A percentile compares a stretch with the other conserved stretches of the same genome.
These are phyloP conservation scores for Fusarium sublunatum DNA, from an alignment of 2,329 filamentous ascomycete genomes.

Conservation along the genomic window DNA sequence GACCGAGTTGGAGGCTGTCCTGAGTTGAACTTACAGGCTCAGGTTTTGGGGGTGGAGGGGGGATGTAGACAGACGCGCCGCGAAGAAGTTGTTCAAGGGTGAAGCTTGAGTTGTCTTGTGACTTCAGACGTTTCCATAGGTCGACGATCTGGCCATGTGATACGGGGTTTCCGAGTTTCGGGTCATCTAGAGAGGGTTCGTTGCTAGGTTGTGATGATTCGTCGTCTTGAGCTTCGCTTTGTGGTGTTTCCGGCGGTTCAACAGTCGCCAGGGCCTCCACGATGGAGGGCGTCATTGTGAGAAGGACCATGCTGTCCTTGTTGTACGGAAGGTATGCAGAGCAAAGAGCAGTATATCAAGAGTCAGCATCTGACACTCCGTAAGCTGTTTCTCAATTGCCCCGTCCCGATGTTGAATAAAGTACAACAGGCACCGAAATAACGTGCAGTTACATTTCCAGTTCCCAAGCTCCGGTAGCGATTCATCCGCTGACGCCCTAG, in stretches of 20 bases:
- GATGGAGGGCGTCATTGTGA: conserved; percentile 78
- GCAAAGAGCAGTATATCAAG: fast-evolving
- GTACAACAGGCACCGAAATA: too few species aligned
- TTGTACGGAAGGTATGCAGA: background rate
- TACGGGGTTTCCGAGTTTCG: conserved; percentile 73
- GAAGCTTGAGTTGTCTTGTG: conserved; percentile 48
- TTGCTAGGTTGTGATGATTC: conserved; percentile 48
- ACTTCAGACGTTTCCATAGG: conserved; percentile 66
- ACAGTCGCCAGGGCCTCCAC: conserved; percentile 68
- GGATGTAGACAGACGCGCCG: conserved; percentile 77
- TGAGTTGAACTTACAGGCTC: conserved; percentile 70
- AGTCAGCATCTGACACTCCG: too few species aligned
- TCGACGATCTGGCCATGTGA: conserved; percentile 76
- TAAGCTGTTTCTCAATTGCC: background rate
- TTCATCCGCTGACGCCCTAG: conserved; percentile 31
- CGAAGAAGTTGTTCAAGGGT: conserved; percentile 77
- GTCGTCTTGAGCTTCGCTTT: conserved; percentile 21
- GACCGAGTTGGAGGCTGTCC: background rate
- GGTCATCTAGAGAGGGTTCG: conserved; percentile 63
- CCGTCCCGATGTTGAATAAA: background rate
- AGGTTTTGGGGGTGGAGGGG: conserved; percentile 83
- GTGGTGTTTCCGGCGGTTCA: conserved; percentile 24
- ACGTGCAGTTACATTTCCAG: conserved; percentile 13
- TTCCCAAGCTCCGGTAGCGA: conserved; percentile 20
- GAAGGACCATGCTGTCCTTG: conserved; percentile 71